Evolutionary conservation across 495 filamentous ascomycete species (phyloP).

Genomic region (Aspergillus baeticus): DNA sequence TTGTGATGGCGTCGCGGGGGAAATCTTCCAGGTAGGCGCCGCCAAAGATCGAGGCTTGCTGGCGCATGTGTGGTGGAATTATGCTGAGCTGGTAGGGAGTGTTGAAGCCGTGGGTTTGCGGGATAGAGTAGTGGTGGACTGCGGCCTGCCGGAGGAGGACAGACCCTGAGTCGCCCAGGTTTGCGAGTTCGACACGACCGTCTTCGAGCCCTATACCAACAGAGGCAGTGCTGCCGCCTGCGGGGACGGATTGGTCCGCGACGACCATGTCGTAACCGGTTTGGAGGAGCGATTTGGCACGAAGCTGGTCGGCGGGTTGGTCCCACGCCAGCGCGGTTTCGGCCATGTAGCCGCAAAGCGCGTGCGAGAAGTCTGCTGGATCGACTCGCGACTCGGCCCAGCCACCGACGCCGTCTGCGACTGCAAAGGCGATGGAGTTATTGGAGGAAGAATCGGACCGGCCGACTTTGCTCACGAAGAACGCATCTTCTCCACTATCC

Average conservation of each 20-base stretch:
- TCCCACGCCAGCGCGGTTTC: conserved; percentile 58
- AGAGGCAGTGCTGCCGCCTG: conserved; percentile 87
- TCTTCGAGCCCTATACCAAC: conserved; percentile 69
- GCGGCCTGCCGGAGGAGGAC: conserved; percentile 80
- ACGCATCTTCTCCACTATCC: conserved; percentile 90
- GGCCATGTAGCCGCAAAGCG: conserved; percentile 91
- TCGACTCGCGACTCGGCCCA: conserved; percentile 91
- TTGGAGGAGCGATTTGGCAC: conserved; percentile 73
- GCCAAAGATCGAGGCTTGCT: conserved; percentile 75
- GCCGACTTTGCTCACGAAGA: conserved; percentile 80
- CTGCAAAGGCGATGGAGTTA: conserved; percentile 65
- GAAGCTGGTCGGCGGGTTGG: conserved; percentile 42
- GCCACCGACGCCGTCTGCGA: conserved; percentile 93
- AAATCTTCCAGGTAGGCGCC: conserved; percentile 76
- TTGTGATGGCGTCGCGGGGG: conserved; percentile 80
- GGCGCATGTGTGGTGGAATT: conserved; percentile 74
- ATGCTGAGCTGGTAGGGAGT: conserved; percentile 93
- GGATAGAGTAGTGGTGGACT: conserved; percentile 75
- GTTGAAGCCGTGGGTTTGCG: conserved; percentile 96
- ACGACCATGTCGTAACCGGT: conserved; percentile 78
- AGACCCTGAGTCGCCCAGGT: conserved; percentile 97
- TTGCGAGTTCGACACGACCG: conserved; percentile 81
- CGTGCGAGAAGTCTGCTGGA: conserved; percentile 92
- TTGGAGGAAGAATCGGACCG: conserved; percentile 36
- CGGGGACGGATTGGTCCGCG: conserved; percentile 66